These are phyloP conservation scores for Adenanthera pavonina DNA, from an alignment of 306 rosid species.

Conservation along the genomic window DNA sequence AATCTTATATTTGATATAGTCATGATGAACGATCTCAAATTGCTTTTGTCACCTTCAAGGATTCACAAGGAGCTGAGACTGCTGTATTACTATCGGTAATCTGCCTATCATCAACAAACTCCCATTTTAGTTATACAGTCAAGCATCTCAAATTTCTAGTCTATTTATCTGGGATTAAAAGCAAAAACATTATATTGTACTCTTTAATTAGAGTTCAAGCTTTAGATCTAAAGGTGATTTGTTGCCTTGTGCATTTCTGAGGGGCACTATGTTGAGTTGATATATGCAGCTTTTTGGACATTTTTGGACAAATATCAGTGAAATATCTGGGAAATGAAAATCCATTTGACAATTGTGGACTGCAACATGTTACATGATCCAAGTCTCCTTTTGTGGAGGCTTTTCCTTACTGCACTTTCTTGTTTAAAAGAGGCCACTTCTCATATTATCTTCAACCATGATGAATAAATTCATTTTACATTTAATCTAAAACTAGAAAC, in stretches of 20 bases:
- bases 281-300: slow-evolving; percentile 25
- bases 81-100: slow-evolving; percentile 89
- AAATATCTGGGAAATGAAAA: slow-evolving; percentile 9
- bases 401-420: slow-evolving; percentile 20
- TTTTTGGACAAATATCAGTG: slow-evolving; percentile 10
- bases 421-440: background rate
- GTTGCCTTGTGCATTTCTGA: slow-evolving; percentile 13
- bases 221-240: slow-evolving; percentile 19
- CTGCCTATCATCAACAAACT: slow-evolving; percentile 28
- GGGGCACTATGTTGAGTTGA: slow-evolving; percentile 18
- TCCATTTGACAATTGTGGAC: slow-evolving; percentile 7
- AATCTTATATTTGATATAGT: slow-evolving; percentile 54
- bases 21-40: slow-evolving; percentile 87
- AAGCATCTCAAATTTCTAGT: background rate
- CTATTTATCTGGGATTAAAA: slow-evolving; percentile 20
- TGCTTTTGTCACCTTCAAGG: slow-evolving; percentile 92
- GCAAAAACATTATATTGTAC: background rate
- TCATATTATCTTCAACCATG: slow-evolving; percentile 7
- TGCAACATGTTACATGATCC: slow-evolving; percentile 18
- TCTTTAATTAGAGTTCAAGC: slow-evolving; percentile 14
- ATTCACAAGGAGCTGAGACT: slow-evolving; percentile 93
- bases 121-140: slow-evolving; percentile 9
- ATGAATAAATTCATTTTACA: slow-evolving; percentile 11
- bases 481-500: background rate
- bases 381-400: slow-evolving; percentile 15